Percentiles rank a stretch among this genome's conserved stretches.
Conservation (phyloP, 352 stramenopile species). For the Globisporangium acanthophoron region DNA sequence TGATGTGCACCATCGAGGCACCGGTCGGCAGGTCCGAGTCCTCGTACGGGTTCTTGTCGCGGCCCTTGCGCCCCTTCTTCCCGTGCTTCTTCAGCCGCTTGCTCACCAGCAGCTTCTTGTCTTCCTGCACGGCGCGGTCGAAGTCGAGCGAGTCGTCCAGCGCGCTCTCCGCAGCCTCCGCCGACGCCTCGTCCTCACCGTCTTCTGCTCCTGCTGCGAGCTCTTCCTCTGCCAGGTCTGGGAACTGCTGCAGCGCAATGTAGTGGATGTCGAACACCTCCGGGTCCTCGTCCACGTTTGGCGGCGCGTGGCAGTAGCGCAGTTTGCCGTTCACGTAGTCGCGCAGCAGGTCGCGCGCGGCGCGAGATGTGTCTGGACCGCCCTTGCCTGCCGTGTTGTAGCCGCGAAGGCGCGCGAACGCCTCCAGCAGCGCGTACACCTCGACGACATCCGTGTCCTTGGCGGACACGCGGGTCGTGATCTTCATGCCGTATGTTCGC, state of each 20-base stretch:
- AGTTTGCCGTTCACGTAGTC: conserved; percentile 98
- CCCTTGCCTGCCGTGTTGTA: conserved; percentile 94
- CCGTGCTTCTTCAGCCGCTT: conserved; percentile 92
- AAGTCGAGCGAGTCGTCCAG: conserved; percentile 52
- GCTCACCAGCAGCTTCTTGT: conserved; percentile 56
- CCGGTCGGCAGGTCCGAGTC: conserved; percentile 68
- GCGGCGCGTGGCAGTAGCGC: conserved; percentile 95
- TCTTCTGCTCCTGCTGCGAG: conserved; percentile 13
- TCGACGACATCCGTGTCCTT: conserved; percentile 72
- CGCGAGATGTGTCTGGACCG: conserved; percentile 93
- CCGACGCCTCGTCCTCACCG: conserved; percentile 13
- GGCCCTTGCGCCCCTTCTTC: conserved; percentile 94
- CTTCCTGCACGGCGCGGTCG: conserved; percentile 52
- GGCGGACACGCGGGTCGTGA: conserved; percentile 59
- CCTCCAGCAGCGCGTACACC: conserved; percentile 75
- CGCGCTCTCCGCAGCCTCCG: conserved; percentile 14
- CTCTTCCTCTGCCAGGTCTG: conserved; percentile 25
- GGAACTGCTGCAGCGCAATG: conserved; percentile 53
- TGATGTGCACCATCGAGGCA: conserved; percentile 52
- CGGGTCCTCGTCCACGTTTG: conserved; percentile 40
- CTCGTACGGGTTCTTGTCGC: conserved; percentile 97
- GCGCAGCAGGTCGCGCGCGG: conserved; percentile 94
- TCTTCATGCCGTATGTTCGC: conserved; percentile 95
- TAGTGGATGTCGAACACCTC: conserved; percentile 74
- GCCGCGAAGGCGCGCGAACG: conserved; percentile 81